Base-by-base conservation (phyloP, 129 eudicot species). In the Glebionis coronaria region DNA sequence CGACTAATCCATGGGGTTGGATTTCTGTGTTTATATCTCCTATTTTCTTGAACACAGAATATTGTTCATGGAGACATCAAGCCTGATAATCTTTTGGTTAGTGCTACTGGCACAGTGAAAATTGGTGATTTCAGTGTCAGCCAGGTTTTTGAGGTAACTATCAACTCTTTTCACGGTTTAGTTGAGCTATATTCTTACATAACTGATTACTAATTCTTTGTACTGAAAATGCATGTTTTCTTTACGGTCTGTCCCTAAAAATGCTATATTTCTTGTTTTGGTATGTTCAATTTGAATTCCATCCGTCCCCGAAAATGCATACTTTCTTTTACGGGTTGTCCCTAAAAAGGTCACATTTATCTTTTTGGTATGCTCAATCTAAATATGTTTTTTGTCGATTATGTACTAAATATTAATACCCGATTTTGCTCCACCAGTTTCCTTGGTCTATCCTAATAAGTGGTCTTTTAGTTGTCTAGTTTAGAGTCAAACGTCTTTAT, bases 101-200 rank as follows among this genome's bases (percentile, higher is more conserved):
- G 95, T 61, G 85, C 70, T 69, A 63, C 78, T 74, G 98, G 98
- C 70, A 86, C 79, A 1, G 95, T 88, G 65, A 93, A 93, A 87
- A 93, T 93, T 52, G 95, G 76, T 20, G 98, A 93, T 76, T 93
- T 88, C 81, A 87, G 98, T 70, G 98, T 93, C 60, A 93, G 98
- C 81, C 98, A 93, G 79, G 93, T 89, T 76, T 88, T 86, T 81
- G 97, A 93, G 98, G 97, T 93, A 82, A 58, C 66, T 70, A 31
- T 42, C 29, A 25, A 11, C 61, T 59, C n/a, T 42, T 71, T 40
- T 61, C 28, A 51, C 14, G 55, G 44, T 52, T 12, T 45, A n/a
- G 3, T 16, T 25, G 42, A 49, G 14, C 8, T n/a, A 71, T 15
- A 9, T 19, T 47, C 19, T 1, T 11, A 47, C 5, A 61, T 18